Evolutionary conservation across 1,139 yeast species (phyloP), one percentile per base, ranked within the genome.

Genomic region (Ogataea hybrid): DNA sequence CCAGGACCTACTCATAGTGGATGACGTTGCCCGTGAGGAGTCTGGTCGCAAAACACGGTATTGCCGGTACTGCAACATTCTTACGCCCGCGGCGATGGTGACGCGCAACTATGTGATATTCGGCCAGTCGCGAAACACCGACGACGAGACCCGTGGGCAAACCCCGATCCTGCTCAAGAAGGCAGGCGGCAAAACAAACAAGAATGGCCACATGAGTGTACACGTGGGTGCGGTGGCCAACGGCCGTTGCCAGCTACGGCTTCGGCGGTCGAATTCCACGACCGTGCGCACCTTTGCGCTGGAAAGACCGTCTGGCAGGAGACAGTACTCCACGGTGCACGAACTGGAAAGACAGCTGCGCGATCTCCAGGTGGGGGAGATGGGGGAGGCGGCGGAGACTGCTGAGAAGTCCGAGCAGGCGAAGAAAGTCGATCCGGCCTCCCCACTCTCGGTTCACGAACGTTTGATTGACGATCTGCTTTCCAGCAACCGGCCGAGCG

Each of bases 201-300:
- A 52, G 39, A 60, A 59, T 39, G 54, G 57, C 8, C 62, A 57
- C 38, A 46, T 61, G 6, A 56, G 47, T 38, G 47, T 61, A 6
- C 53, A 47, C 10, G 28, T 61, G 8, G 52, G 52, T 28, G 42
- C 52, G 2, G 43, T 48, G 6, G 40, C 42, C 17, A 37, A 46
- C 17, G 51, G 50, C 15, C 49, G 52, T 21, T 47, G 57, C 6
- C 48, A 54, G 4, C 32, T 60, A 16, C 52, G 48, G 23, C 43
- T 60, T 17, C 51, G 64, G 43, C 57, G 59, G 37, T 44, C 60
- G 7, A 59, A 56, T 34, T 57, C 64, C 10, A 46, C 48, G 23
- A 36, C 37, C 9, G 42, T 54, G n/a, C 57, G 52, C 37, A 53
- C 54, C 12, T 33, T 59, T 16, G 39, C 43, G 6, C n/a, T 59